These are phyloP conservation scores for Aspergillus amoenus DNA, from an alignment of 2,329 filamentous ascomycete genomes.

Conservation along the genomic window DNA sequence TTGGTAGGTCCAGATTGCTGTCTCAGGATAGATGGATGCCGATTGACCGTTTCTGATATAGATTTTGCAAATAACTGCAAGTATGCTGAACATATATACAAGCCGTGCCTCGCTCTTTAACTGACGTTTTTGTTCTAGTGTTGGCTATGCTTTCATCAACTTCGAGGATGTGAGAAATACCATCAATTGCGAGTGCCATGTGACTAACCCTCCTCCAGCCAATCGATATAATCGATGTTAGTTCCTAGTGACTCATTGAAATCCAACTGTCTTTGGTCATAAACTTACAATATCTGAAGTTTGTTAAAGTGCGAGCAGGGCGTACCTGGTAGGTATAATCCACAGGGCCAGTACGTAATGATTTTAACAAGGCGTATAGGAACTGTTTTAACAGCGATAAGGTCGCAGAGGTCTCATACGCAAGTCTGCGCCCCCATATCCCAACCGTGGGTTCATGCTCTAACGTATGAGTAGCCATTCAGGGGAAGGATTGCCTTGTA, in stretches of 20 bases:
- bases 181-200: not conserved
- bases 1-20: conserved; percentile 49
- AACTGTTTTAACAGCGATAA: conserved; percentile 82
- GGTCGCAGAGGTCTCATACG: conserved; percentile 87
- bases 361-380: conserved; percentile 47
- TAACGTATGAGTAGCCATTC: conserved; percentile 64
- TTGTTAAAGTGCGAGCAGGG: conserved; percentile 68
- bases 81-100: conserved; percentile 49
- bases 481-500: conserved; percentile 85
- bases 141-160: conserved; percentile 97
- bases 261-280: conserved; percentile 4
- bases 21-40: not conserved
- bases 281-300: conserved; percentile 51
- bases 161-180: conserved; percentile 69
- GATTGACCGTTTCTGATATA: conserved; percentile 18
- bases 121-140: conserved; percentile 52
- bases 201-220: conserved; percentile 55
- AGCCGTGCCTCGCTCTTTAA: not conserved
- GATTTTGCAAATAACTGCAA: conserved; percentile 83
- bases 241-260: conserved; percentile 30
- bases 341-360: conserved; percentile 9
- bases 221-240: conserved; percentile 69
- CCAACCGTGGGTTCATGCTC: conserved; percentile 8
- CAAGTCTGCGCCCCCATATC: conserved; percentile 61
- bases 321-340: conserved; percentile 59